phyloP scores from a whole-genome alignment of 441 rosid genomes.

The Metrosideros polymorpha region DNA sequence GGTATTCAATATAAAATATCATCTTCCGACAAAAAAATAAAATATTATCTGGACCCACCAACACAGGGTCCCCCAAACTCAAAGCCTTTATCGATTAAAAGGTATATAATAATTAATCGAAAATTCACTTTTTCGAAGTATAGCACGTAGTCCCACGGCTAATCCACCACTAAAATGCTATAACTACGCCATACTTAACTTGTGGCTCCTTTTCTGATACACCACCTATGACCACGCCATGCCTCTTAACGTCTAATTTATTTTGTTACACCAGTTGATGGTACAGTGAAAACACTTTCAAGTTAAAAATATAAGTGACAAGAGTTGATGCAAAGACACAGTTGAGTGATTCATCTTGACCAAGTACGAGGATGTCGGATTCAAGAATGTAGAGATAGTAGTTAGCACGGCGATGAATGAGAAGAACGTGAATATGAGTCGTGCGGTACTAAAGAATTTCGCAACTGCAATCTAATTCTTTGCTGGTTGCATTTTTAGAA shows the following conservation, averaged over 20 bases:
- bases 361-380: not conserved
- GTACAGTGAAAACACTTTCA: not conserved
- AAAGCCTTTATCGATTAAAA: not conserved
- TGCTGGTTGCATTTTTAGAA: not conserved
- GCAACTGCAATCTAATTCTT: not conserved
- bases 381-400: not conserved
- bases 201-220: not conserved
- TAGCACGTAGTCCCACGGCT: not conserved
- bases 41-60: not conserved
- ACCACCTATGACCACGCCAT: not conserved
- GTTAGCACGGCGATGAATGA: not conserved
- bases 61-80: not conserved
- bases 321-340: not conserved
- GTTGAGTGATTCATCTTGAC: not conserved
- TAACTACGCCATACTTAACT: not conserved
- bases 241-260: not conserved
- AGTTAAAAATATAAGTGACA: not conserved
- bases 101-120: not conserved
- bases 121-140: not conserved
- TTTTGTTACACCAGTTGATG: not conserved
- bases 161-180: not conserved
- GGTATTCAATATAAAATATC: not conserved
- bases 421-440: not conserved
- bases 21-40: too few relatives aligned
- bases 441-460: rapidly evolving